Conservation (phyloP, 176 grass and related monocot genomes). For the Elymus sibiricus region DNA sequence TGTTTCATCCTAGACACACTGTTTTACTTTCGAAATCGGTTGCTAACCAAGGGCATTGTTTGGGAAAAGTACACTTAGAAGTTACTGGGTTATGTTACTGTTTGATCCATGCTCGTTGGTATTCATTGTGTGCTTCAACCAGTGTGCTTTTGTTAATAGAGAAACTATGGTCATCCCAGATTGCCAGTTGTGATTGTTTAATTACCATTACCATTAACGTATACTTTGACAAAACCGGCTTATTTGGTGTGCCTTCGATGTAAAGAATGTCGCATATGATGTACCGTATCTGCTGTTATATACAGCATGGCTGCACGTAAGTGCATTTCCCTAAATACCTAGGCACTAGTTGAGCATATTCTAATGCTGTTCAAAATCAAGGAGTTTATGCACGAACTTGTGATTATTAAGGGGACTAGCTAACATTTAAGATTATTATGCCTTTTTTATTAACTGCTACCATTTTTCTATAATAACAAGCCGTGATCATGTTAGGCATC, state of each 20-base stretch:
- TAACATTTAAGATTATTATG: background rate
- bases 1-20: background rate
- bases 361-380: background rate
- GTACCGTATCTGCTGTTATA: background rate
- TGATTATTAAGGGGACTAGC: background rate
- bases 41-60: background rate
- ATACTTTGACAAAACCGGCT: background rate
- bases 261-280: background rate
- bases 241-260: background rate
- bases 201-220: background rate
- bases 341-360: background rate
- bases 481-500: background rate
- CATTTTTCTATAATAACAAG: background rate
- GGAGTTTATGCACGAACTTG: background rate
- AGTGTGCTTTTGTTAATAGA: background rate
- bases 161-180: background rate
- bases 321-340: background rate
- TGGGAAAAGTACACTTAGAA: constrained; percentile 7
- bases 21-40: background rate
- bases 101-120: background rate
- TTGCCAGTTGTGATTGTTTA: background rate
- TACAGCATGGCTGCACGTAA: background rate
- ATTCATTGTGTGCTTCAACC: background rate
- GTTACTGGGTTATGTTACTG: background rate
- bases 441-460: background rate